Conservation (phyloP, 2,329 filamentous ascomycete species). For the Sclerotinia subarctica region DNA sequence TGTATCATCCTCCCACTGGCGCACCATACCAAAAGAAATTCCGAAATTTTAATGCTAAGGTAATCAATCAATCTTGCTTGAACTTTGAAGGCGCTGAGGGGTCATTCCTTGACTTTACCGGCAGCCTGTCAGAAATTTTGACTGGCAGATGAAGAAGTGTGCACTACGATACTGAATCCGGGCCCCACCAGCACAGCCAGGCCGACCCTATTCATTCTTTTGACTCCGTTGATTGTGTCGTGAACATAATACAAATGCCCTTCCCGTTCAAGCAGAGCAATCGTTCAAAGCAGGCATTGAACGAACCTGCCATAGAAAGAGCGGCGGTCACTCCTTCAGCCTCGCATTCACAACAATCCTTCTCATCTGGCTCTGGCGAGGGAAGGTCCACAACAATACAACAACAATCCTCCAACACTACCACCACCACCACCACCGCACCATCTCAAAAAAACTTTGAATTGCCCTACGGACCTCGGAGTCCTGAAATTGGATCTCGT, state of each 20-base stretch:
- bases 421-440: slow-evolving; percentile 19
- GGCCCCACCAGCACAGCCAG: slow-evolving; percentile 23
- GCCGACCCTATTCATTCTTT: slow-evolving; percentile 18
- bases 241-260: slow-evolving; percentile 35
- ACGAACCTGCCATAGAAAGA: slow-evolving; percentile 28
- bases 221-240: slow-evolving; percentile 5
- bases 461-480: slow-evolving; percentile 27
- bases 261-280: slow-evolving; percentile 38
- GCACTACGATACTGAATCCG: slow-evolving; percentile 1
- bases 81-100: slow-evolving; percentile 7
- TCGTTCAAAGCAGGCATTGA: slow-evolving; percentile 39
- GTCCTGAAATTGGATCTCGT: slow-evolving; percentile 27
- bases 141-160: slow-evolving; percentile 14
- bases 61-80: slow-evolving; percentile 18
- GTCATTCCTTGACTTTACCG: slow-evolving; percentile 13
- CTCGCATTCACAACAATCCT: slow-evolving; percentile 20
- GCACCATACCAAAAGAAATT: slow-evolving; percentile 10
- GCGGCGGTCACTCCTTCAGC: slow-evolving; percentile 22
- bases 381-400: slow-evolving; percentile 25
- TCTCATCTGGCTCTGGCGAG: slow-evolving; percentile 23
- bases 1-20: slow-evolving; percentile 2
- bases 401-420: slow-evolving; percentile 17
- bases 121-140: slow-evolving; percentile 13
- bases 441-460: slow-evolving; percentile 23
- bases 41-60: neutral